Conservation (phyloP, 2,329 filamentous ascomycete genomes). For the Alternaria alternata region DNA sequence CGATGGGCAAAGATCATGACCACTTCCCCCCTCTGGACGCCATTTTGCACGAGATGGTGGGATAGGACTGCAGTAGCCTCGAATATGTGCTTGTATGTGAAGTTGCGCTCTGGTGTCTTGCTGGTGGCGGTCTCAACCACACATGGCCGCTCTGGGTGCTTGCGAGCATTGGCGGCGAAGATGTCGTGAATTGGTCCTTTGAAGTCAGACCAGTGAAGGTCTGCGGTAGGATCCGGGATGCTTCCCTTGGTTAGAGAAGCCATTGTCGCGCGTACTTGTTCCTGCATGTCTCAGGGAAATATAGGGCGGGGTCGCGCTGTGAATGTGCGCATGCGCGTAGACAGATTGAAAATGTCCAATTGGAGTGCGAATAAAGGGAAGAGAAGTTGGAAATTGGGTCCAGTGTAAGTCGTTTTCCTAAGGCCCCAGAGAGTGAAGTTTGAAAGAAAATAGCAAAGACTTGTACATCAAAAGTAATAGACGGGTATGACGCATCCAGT, state of each 20-base stretch:
- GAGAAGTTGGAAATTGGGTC: background rate
- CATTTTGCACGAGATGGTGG: slow-evolving; percentile 77
- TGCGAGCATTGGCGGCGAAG: slow-evolving; percentile 71
- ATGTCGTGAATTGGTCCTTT: slow-evolving; percentile 74
- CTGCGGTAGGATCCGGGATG: slow-evolving; percentile 70
- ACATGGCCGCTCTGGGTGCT: slow-evolving; percentile 72
- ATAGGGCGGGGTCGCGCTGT: slow-evolving; percentile 22
- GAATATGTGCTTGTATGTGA: slow-evolving; percentile 86
- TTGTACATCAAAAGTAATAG: slow-evolving; percentile 5
- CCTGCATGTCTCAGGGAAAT: slow-evolving; percentile 14
- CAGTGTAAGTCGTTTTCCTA: background rate
- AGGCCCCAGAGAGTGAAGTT: background rate
- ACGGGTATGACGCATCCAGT: slow-evolving; percentile 30
- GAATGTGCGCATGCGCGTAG: slow-evolving; percentile 16
- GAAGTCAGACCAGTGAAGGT: slow-evolving; percentile 73
- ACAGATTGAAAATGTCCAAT: slow-evolving; percentile 7
- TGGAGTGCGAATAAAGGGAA: background rate
- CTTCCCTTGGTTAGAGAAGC: slow-evolving; percentile 29
- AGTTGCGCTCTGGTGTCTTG: slow-evolving; percentile 67
- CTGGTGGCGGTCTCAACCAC: slow-evolving; percentile 70
- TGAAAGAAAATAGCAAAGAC: background rate
- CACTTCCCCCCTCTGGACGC: slow-evolving; percentile 80
- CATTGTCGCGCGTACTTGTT: slow-evolving; percentile 40
- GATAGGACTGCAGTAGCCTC: slow-evolving; percentile 83
- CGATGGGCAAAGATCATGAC: slow-evolving; percentile 93